Evolutionary conservation across 2,329 filamentous ascomycete species (phyloP), one percentile per base, ranked within the genome.

Genomic region (Fusarium irregulare): DNA sequence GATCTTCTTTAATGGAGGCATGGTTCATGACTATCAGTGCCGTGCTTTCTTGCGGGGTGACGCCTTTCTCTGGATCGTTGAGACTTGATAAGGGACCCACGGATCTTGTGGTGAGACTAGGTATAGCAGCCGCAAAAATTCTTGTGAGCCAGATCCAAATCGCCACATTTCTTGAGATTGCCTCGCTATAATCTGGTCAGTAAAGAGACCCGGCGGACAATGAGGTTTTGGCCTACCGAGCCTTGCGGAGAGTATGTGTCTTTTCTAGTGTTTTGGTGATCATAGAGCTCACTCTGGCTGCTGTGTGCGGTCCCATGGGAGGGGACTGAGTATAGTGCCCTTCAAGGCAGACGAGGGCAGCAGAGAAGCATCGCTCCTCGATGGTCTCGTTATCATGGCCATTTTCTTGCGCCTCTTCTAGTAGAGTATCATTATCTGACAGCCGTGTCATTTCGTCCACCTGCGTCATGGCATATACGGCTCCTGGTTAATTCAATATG

Each of bases 141-240:
- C 85, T 84, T 28, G 87, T 87, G 62, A 91, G 80, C 81, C 88
- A 89, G 71, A 90, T 86, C 89, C 89, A 91, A 60, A 91, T 87
- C 66, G 86, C 85, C 28, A 91, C 85, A 70, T 91, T 91, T 64
- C 85, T 85, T 7, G 88, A 88, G 41, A 91, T 78, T 4, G 84
- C 83, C 76, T 90, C 88, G 70, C 87, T 89, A 63, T 16, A 40
- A n/a, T 16, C 37, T 23, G 28, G 57, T 76, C 46, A 76, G 69
- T 41, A 27, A 40, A 23, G 23, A 41, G 18, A n/a, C 12, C 37
- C 23, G 16, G 7, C n/a, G n/a, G 25, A 28, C 13, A 16, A 7
- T 10, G 6, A 6, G 25, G n/a, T 7, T 13, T 7, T 6, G 23
- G 54, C 82, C 70, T 77, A 89, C 87, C 88, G 83, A 34, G 89